Evolutionary conservation across 805 yeast genomes (phyloP).

Genomic region (Sugiyamaella marilandica): DNA sequence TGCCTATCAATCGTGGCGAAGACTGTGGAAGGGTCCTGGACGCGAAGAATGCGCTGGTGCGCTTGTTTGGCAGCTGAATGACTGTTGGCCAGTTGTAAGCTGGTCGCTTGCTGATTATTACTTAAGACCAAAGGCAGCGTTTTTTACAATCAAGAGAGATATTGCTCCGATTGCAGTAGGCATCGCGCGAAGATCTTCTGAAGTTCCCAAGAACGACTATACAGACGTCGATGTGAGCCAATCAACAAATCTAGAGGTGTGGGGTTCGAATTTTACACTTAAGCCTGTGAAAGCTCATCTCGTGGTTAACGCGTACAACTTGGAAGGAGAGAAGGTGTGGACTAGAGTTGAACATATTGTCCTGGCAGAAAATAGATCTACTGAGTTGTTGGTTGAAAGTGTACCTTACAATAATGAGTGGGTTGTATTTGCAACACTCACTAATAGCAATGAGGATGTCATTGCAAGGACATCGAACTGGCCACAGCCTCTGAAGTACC

Average conservation of each 20-base stretch:
- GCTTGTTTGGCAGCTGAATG: conserved; percentile 50
- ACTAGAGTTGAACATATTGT: neutral
- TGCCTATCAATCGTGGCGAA: conserved; percentile 43
- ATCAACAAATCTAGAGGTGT: neutral
- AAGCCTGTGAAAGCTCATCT: neutral
- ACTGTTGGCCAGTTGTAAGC: conserved; percentile 47
- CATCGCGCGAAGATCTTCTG: conserved; percentile 25
- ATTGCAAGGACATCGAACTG: conserved; percentile 39
- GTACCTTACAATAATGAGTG: neutral
- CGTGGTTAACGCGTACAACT: neutral
- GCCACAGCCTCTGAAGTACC: conserved; percentile 46
- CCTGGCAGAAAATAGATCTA: neutral
- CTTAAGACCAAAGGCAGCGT: conserved; percentile 42
- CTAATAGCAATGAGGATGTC: conserved; percentile 14
- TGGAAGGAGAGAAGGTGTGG: conserved; percentile 4
- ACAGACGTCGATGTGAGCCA: conserved; percentile 5
- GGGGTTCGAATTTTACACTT: conserved; percentile 7
- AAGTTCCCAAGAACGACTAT: neutral
- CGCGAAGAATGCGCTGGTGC: conserved; percentile 41
- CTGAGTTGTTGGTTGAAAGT: neutral
- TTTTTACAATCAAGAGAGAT: conserved; percentile 43
- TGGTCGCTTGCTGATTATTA: conserved; percentile 46
- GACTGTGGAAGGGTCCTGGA: conserved; percentile 39
- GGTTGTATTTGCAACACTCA: conserved; percentile 13
- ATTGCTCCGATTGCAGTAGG: conserved; percentile 34